phyloP scores from a whole-genome alignment of 2,329 filamentous ascomycete genomes.

The Colletotrichum magnum region DNA sequence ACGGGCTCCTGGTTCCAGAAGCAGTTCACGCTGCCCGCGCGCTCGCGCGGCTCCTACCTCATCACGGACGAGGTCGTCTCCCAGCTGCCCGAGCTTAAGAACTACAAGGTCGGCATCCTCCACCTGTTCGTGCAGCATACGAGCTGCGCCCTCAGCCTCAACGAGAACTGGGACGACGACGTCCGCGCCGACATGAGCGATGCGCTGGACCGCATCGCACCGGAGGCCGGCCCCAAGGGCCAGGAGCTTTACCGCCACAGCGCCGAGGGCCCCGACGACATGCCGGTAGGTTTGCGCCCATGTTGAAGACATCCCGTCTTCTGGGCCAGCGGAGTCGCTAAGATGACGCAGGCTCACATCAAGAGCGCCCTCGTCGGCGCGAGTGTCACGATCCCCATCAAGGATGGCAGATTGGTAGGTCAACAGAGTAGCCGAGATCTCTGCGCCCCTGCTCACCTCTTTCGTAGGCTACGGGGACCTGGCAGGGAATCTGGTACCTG shows the following conservation, averaged over 20 bases:
- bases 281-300: conserved; percentile 74
- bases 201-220: conserved; percentile 90
- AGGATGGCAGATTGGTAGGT: conserved; percentile 81
- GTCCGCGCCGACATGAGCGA: conserved; percentile 96
- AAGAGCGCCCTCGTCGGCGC: conserved; percentile 92
- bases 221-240: conserved; percentile 80
- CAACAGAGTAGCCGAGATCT: not conserved
- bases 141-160: conserved; percentile 88
- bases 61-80: conserved; percentile 82
- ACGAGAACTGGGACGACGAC: conserved; percentile 90
- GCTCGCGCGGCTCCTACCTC: conserved; percentile 88
- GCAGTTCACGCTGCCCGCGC: conserved; percentile 82
- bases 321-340: not conserved
- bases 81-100: conserved; percentile 82
- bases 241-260: conserved; percentile 85
- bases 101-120: conserved; percentile 88
- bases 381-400: conserved; percentile 91
- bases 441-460: not conserved
- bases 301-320: not conserved
- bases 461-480: conserved; percentile 73
- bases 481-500: conserved; percentile 94
- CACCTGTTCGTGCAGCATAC: conserved; percentile 97
- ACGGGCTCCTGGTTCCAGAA: conserved; percentile 85
- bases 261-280: conserved; percentile 92
- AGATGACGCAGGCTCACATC: conserved; percentile 80